Evolutionary conservation across 495 filamentous ascomycete genomes (phyloP).

Genomic region (Opeltia flavorubescens): DNA sequence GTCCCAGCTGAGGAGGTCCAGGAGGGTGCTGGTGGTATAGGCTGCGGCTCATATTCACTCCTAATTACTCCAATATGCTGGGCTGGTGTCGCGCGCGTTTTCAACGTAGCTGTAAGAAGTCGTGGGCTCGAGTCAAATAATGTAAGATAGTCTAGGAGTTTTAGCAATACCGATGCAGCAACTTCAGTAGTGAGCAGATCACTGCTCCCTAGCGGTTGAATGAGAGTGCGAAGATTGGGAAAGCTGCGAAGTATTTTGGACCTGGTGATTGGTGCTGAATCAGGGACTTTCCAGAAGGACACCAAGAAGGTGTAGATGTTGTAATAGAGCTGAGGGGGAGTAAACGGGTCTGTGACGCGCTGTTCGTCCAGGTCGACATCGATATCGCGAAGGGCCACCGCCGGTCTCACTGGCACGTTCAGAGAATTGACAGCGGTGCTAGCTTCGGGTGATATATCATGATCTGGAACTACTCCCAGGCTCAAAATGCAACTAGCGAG

Average conservation of each 20-base stretch:
- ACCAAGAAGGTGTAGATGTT: background rate
- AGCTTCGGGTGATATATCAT: background rate
- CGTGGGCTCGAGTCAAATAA: background rate
- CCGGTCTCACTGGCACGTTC: background rate
- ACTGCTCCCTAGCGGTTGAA: background rate
- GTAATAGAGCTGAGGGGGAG: background rate
- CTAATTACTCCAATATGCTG: background rate
- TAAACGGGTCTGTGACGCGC: background rate
- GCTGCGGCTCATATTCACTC: background rate
- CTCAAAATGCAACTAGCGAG: background rate
- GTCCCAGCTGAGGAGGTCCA: too few species aligned
- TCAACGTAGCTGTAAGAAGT: background rate
- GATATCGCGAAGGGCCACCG: background rate
- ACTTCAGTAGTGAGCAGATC: background rate
- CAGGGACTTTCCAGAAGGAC: background rate
- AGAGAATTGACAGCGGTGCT: background rate
- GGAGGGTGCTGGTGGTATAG: too few species aligned
- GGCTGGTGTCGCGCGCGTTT: background rate
- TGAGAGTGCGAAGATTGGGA: background rate
- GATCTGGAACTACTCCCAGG: background rate
- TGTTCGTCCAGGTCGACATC: background rate
- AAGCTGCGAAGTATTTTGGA: background rate
- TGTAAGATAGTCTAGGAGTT: background rate
- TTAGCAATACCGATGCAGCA: background rate
- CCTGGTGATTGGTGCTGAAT: background rate